A percentile compares a stretch with the other conserved stretches of the same genome.
Conservation (phyloP, 1,284 basidiomycete species). For the Ustilago vetiveriae region DNA sequence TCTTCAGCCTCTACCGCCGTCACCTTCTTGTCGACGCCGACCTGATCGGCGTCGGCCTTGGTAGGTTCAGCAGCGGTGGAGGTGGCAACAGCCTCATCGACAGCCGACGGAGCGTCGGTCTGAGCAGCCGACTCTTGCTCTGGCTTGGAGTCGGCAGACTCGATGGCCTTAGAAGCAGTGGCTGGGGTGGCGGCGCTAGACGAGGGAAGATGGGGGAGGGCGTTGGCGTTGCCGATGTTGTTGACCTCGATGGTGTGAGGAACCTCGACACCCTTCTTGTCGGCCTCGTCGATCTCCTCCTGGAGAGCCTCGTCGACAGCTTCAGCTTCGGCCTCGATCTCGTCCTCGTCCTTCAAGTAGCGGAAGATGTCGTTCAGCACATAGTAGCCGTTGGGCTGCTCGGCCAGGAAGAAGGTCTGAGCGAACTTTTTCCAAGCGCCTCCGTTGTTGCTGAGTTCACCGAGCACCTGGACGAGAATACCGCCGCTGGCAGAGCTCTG, state of each 20-base stretch:
- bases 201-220: constrained; percentile 47
- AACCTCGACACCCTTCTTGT: constrained; percentile 41
- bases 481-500: constrained; percentile 88
- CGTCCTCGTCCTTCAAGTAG: constrained; percentile 93
- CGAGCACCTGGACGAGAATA: constrained; percentile 98
- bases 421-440: constrained; percentile 95
- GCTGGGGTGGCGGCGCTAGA: constrained; percentile 30
- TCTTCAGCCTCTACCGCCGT: constrained; percentile 49
- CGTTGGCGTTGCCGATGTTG: constrained; percentile 52
- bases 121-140: constrained; percentile 2
- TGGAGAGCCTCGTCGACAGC: constrained; percentile 45
- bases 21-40: constrained; percentile 53
- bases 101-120: constrained; percentile 10
- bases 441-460: constrained; percentile 90
- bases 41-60: constrained; percentile 46
- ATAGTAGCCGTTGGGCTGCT: constrained; percentile 98
- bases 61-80: constrained; percentile 39
- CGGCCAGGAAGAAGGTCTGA: constrained; percentile 99
- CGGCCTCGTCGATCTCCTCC: constrained; percentile 43
- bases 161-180: constrained; percentile 18
- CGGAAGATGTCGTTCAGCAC: constrained; percentile 99
- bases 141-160: constrained; percentile 38
- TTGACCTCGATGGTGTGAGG: constrained; percentile 47
- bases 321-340: constrained; percentile 70
- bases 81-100: constrained; percentile 27